These are phyloP conservation scores for Penicillium sp. DNA, from an alignment of 2,329 filamentous ascomycete genomes.

Conservation along the genomic window DNA sequence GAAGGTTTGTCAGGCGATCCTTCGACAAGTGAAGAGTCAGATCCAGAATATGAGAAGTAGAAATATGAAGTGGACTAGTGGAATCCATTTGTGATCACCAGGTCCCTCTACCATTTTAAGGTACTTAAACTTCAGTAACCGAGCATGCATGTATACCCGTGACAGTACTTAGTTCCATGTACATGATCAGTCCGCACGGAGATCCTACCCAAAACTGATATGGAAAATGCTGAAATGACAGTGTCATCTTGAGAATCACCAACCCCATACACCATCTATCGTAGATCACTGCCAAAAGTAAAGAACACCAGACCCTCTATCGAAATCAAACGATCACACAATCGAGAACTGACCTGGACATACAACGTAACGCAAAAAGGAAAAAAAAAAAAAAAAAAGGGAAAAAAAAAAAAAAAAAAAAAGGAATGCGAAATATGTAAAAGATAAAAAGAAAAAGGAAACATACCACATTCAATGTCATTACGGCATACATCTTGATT, in stretches of 20 bases:
- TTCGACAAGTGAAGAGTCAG: neutral
- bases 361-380: too few relatives aligned
- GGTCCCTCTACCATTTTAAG: neutral
- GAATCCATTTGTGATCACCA: neutral
- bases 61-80: neutral
- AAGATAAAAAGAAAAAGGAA: slow-evolving; percentile 17
- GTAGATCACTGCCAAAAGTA: neutral
- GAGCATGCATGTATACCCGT: neutral
- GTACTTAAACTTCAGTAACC: neutral
- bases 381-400: too few relatives aligned
- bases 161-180: neutral
- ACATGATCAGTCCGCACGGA: neutral
- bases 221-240: neutral
- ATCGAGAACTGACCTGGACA: neutral
- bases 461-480: slow-evolving; percentile 79
- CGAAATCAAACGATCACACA: neutral
- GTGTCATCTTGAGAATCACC: neutral
- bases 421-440: too few relatives aligned
- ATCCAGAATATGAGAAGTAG: neutral
- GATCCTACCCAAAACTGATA: neutral
- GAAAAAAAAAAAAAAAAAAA: too few relatives aligned
- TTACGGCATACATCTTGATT: slow-evolving; percentile 85
- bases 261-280: neutral
- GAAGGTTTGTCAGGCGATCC: neutral
- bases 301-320: neutral